Percentiles rank a stretch among this genome's conserved stretches.
Conservation (phyloP, 768 basidiomycete species). For the Trametes meyenii region DNA sequence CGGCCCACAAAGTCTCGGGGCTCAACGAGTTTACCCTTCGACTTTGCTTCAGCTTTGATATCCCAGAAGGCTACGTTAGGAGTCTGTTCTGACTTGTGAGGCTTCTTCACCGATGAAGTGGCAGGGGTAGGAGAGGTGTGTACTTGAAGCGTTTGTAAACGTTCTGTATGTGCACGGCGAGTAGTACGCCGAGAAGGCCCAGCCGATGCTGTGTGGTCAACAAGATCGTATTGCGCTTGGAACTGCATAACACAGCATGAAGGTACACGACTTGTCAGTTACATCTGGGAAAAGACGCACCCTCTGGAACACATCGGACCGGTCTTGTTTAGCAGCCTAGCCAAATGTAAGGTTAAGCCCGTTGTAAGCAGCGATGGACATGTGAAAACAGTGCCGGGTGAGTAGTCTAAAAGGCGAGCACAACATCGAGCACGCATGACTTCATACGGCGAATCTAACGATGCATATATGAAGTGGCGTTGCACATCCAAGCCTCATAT, state of each 20-base stretch:
- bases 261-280: not conserved
- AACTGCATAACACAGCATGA: conserved; percentile 43
- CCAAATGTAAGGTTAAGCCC: conserved; percentile 5
- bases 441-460: too few species aligned
- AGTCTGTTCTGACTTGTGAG: not conserved
- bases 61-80: conserved; percentile 19
- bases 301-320: conserved; percentile 70
- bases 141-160: conserved; percentile 46
- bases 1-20: not conserved
- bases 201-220: conserved; percentile 47
- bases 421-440: too few species aligned
- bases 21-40: conserved; percentile 21
- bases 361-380: too few species aligned
- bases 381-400: too few species aligned
- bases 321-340: conserved; percentile 74
- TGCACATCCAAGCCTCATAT: too few species aligned
- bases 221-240: conserved; percentile 62
- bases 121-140: conserved; percentile 29
- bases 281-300: conserved; percentile 43
- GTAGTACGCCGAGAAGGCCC: conserved; percentile 58
- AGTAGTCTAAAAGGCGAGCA: too few species aligned
- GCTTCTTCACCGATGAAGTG: conserved; percentile 8
- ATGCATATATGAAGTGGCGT: too few species aligned
- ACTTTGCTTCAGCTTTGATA: conserved; percentile 20
- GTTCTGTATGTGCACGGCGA: conserved; percentile 59